phyloP scores from a whole-genome alignment of 345 rosid genomes.

The Salix viminalis region DNA sequence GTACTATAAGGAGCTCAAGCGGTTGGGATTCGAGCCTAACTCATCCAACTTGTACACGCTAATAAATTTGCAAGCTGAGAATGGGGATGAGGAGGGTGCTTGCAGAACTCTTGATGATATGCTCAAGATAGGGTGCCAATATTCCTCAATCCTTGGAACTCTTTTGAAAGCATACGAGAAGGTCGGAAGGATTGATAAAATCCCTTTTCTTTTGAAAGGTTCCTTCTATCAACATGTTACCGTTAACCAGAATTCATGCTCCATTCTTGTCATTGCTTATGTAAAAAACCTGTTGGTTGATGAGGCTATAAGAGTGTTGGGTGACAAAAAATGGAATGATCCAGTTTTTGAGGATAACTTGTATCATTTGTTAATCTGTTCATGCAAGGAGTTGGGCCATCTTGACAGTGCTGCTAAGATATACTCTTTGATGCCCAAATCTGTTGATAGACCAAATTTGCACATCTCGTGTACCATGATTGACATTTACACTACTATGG shows the following conservation, averaged over 20 bases:
- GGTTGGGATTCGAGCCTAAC: constrained; percentile 66
- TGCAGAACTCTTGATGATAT: constrained; percentile 59
- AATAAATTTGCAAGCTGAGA: constrained; percentile 65
- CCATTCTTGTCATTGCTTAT: constrained; percentile 76
- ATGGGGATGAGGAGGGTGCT: constrained; percentile 66
- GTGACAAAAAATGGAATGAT: constrained; percentile 68
- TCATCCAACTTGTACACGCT: constrained; percentile 77
- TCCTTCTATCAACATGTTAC: constrained; percentile 59
- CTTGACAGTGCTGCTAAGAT: constrained; percentile 61
- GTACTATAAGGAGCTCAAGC: constrained; percentile 60
- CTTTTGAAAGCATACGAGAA: constrained; percentile 70
- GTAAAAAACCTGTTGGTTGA: constrained; percentile 63
- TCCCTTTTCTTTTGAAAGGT: constrained; percentile 60
- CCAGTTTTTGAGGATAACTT: constrained; percentile 66
- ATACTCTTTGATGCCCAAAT: constrained; percentile 41
- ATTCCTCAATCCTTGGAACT: constrained; percentile 62
- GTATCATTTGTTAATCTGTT: constrained; percentile 81
- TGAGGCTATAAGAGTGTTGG: constrained; percentile 60
- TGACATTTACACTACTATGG: constrained; percentile 53
- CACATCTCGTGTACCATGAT: constrained; percentile 79
- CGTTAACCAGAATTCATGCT: constrained; percentile 70
- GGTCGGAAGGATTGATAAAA: constrained; percentile 53
- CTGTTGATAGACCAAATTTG: constrained; percentile 48
- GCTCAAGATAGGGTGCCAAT: constrained; percentile 62
- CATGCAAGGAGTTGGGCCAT: constrained; percentile 69